phyloP scores from a whole-genome alignment of 257 asterid genomes.

The Perilla frutescens region DNA sequence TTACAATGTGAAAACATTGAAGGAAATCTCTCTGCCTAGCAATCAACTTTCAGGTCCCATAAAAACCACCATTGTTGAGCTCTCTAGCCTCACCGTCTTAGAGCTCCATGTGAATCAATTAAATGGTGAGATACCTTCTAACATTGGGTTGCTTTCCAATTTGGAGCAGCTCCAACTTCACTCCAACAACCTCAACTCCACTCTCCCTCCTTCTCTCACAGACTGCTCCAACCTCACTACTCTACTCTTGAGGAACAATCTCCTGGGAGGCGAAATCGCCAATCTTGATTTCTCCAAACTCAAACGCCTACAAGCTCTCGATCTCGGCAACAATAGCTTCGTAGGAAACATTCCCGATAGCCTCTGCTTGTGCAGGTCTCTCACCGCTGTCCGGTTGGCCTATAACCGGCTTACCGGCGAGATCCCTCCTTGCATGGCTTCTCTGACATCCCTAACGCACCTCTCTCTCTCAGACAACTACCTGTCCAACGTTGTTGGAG shows the following conservation, averaged over 20 bases:
- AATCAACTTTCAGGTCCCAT: slow-evolving; percentile 52
- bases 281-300: slow-evolving; percentile 57
- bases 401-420: slow-evolving; percentile 48
- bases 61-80: slow-evolving; percentile 28
- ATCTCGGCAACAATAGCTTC: slow-evolving; percentile 57
- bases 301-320: slow-evolving; percentile 41
- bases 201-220: slow-evolving; percentile 51
- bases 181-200: slow-evolving; percentile 50
- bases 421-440: slow-evolving; percentile 55
- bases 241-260: slow-evolving; percentile 58
- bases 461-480: slow-evolving; percentile 49
- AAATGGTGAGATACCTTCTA: slow-evolving; percentile 44
- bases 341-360: slow-evolving; percentile 47
- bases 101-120: slow-evolving; percentile 56
- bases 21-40: slow-evolving; percentile 46
- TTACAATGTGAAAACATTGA: slow-evolving; percentile 31
- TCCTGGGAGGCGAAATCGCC: slow-evolving; percentile 48
- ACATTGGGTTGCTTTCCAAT: slow-evolving; percentile 46
- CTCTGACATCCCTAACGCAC: slow-evolving; percentile 40
- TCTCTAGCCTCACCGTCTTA: slow-evolving; percentile 37
- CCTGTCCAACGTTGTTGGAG: slow-evolving; percentile 47
- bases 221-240: slow-evolving; percentile 51
- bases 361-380: slow-evolving; percentile 51
- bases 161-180: slow-evolving; percentile 58
- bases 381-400: slow-evolving; percentile 53